Percentiles rank a stretch among this genome's conserved stretches.
phyloP scores from a whole-genome alignment of 768 basidiomycete species.

The Tubosaeta brunneosetosa region DNA sequence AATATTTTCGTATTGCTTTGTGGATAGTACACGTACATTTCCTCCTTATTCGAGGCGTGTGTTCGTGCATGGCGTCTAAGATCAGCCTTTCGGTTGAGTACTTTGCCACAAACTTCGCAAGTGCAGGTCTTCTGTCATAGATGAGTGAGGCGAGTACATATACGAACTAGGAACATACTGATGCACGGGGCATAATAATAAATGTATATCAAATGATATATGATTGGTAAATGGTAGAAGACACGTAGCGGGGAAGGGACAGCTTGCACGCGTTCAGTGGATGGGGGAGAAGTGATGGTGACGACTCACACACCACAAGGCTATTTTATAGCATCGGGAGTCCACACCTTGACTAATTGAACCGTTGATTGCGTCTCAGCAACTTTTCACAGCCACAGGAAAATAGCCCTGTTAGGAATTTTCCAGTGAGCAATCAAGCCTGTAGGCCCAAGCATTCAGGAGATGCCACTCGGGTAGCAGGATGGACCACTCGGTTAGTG shows the following conservation, averaged over 20 bases:
- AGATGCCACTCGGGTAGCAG: too few relatives aligned
- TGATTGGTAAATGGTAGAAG: background rate
- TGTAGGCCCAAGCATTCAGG: constrained; percentile 16
- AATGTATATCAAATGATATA: too few relatives aligned
- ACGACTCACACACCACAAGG: constrained; percentile 3
- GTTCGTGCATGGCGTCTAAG: constrained; percentile 23
- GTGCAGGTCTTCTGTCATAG: too few relatives aligned
- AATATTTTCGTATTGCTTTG: too few relatives aligned
- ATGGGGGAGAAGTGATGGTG: background rate
- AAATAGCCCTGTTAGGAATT: constrained; percentile 20
- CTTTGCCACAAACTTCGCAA: constrained; percentile 14
- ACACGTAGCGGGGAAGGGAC: too few relatives aligned
- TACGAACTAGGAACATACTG: background rate
- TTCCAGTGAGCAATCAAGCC: constrained; percentile 19
- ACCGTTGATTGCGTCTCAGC: constrained; percentile 24
- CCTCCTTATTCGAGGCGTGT: constrained; percentile 22
- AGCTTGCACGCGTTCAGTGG: background rate
- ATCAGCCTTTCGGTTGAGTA: constrained; percentile 23
- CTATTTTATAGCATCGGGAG: constrained; percentile 16
- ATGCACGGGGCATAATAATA: background rate
- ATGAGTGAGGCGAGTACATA: too few relatives aligned
- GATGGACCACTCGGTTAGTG: too few relatives aligned
- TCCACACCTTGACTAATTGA: constrained; percentile 12
- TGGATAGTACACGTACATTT: constrained; percentile 17
- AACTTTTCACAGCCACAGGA: constrained; percentile 14